Conservation (phyloP, 1,284 basidiomycete genomes). For the Bondarzewia mesenterica region DNA sequence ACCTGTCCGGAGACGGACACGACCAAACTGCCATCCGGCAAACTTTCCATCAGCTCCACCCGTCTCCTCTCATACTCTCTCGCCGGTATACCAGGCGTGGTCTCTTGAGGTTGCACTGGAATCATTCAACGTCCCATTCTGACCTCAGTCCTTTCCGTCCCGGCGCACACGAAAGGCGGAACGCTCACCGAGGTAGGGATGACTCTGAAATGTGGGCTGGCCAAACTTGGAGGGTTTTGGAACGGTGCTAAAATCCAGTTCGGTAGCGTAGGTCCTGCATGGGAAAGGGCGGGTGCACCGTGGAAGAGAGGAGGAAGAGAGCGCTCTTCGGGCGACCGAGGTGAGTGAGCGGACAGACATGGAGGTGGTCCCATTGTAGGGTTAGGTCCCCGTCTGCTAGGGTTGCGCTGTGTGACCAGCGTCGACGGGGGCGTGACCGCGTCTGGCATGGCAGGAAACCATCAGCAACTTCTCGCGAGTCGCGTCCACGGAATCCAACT, state of each 20-base stretch:
- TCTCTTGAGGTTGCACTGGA: conserved; percentile 38
- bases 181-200: conserved; percentile 13
- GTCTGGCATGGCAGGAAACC: no score
- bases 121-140: neutral
- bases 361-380: no score
- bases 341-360: neutral
- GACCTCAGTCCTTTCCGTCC: neutral
- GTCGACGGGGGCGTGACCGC: no score
- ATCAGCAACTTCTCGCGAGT: no score
- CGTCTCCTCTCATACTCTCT: conserved; percentile 83
- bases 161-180: neutral
- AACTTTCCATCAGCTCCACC: conserved; percentile 60
- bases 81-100: conserved; percentile 80
- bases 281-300: neutral
- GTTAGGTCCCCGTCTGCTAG: no score
- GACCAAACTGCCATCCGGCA: conserved; percentile 76
- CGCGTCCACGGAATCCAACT: no score
- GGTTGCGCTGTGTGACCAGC: no score
- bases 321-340: neutral
- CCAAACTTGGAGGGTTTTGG: conserved; percentile 12
- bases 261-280: conserved; percentile 7
- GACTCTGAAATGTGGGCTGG: conserved; percentile 12
- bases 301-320: neutral
- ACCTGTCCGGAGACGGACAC: conserved; percentile 76
- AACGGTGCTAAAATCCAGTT: conserved; percentile 4